Evolutionary conservation across 2,329 filamentous ascomycete genomes (phyloP).

Genomic region (Sporothrix curviconia): DNA sequence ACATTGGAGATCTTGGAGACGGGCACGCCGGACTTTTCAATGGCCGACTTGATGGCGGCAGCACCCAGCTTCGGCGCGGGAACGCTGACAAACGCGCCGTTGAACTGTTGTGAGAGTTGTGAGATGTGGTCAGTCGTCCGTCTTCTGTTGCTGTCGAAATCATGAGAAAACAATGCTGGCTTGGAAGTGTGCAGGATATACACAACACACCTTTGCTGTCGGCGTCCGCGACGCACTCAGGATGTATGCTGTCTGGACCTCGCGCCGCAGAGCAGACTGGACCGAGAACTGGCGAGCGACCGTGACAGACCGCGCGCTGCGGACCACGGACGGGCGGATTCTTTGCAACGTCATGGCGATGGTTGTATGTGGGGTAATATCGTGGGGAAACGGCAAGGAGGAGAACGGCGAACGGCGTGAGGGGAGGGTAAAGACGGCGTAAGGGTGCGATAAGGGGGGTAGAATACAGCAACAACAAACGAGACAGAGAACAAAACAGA

Average conservation of each 20-base stretch:
- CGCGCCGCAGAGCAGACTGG: conserved; percentile 26
- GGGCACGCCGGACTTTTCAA: conserved; percentile 80
- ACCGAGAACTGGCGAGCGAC: conserved; percentile 42
- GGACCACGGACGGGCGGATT: conserved; percentile 10
- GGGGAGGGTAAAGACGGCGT: too few relatives aligned
- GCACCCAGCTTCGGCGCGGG: conserved; percentile 84
- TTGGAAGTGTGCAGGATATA: too few relatives aligned
- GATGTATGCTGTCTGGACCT: conserved; percentile 90
- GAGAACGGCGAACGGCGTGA: neutral
- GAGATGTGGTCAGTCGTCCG: too few relatives aligned
- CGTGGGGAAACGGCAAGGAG: neutral
- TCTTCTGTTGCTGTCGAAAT: too few relatives aligned
- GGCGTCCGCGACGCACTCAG: conserved; percentile 84
- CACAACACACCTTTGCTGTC: conserved; percentile 69
- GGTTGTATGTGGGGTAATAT: conserved; percentile 3
- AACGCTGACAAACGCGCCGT: conserved; percentile 79
- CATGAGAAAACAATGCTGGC: too few relatives aligned
- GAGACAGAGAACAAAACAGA: neutral
- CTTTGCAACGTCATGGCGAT: conserved; percentile 16
- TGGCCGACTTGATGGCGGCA: conserved; percentile 81
- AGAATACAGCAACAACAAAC: neutral
- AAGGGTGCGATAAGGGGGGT: neutral
- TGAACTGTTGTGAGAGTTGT: too few relatives aligned
- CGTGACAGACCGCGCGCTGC: conserved; percentile 26
- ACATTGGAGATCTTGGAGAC: conserved; percentile 78